phyloP scores from a whole-genome alignment of 805 yeast species.

The Aciculoconidium aculeatum region DNA sequence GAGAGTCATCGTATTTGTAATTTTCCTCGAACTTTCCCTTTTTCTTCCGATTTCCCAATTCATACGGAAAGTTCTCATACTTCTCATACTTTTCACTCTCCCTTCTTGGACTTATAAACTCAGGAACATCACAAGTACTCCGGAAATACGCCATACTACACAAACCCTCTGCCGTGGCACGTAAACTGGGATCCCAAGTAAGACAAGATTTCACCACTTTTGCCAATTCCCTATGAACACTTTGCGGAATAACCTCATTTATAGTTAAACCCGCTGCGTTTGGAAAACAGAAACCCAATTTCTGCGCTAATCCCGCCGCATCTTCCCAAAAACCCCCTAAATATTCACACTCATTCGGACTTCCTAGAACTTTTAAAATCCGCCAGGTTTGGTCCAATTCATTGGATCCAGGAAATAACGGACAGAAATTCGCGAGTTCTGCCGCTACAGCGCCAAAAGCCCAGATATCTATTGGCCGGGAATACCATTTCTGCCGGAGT shows the following conservation, averaged over 20 bases:
- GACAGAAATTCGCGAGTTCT: constrained; percentile 65
- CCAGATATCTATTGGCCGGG: constrained; percentile 77
- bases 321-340: constrained; percentile 74
- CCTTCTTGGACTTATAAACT: no score
- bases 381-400: constrained; percentile 75
- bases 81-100: no score
- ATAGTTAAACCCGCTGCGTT: constrained; percentile 45
- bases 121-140: no score
- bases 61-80: neutral
- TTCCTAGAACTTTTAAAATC: constrained; percentile 64
- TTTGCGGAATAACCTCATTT: constrained; percentile 39
- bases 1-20: neutral
- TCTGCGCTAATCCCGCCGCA: constrained; percentile 46
- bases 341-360: constrained; percentile 44
- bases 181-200: constrained; percentile 71
- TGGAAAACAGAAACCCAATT: constrained; percentile 55
- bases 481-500: constrained; percentile 54
- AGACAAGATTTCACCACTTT: constrained; percentile 47
- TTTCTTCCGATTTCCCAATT: constrained; percentile 12
- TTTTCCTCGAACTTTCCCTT: constrained; percentile 1
- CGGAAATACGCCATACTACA: constrained; percentile 51
- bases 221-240: constrained; percentile 37
- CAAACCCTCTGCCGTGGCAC: constrained; percentile 48
- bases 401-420: constrained; percentile 78
- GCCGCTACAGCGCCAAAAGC: constrained; percentile 78